Base-by-base conservation (phyloP, 2,329 filamentous ascomycete species). In the Thielaviopsis ethacetica region DNA sequence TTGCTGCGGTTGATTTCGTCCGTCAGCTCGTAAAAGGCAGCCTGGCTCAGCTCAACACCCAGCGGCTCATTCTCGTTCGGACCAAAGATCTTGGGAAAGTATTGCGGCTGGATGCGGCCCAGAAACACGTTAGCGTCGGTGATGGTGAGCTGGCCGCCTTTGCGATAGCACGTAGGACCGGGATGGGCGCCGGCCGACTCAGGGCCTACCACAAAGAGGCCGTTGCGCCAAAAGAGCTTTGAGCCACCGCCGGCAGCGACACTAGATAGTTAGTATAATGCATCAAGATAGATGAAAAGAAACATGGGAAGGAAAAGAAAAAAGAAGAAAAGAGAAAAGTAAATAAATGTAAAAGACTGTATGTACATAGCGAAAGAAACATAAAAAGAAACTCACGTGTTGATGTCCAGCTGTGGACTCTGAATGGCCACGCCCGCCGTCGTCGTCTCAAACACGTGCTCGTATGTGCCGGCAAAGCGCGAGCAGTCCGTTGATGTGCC, bases 21-120 rank as follows among this genome's bases (percentile, higher is more conserved):
- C 0, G 89, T 82, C 10, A 96, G 74, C 64, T 90, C 83, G 63
- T 85, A 77, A 62, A 96, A 86, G 0, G 88, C 78, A 65, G 80
- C 83, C 68, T 82, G 79, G 65, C 88, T 95, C 0, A 87, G 86
- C 59, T 85, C 79, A 1, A 80, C 75, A 67, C 95, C 90, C 1
- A 96, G 72, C 0, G 84, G 84, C 68, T 93, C 81, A 60, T 95
- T 78, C 68, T 96, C 91, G 52, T 91, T 85, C 68, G 88, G 85
- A 53, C 91, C 91, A 65, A 97, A 96, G 61, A 97, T 96, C 68
- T 91, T 91, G 0, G 91, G 91, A 67, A 96, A 96, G 75, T 93
- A 95, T 62, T 94, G 88, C 0, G 91, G 91, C 1, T 95, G 72
- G 3, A 97, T 74, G 47, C 91, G 80, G 0, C 91, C 90, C 0